phyloP scores from a whole-genome alignment of 257 asterid genomes.

The Rhazya stricta region DNA sequence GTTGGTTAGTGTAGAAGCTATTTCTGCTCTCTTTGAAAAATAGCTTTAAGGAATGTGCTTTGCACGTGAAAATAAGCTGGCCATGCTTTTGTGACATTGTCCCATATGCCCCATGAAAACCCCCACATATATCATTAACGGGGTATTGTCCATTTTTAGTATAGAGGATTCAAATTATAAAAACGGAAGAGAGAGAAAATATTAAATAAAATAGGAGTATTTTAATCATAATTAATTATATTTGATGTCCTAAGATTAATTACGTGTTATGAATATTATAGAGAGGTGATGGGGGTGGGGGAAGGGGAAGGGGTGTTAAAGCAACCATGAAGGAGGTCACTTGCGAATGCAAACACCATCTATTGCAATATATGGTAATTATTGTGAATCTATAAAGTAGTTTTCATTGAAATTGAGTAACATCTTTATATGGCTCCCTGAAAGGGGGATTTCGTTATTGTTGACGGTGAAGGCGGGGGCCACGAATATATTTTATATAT shows the following conservation, averaged over 20 bases:
- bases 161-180: no score
- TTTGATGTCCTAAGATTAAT: no score
- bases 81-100: background rate
- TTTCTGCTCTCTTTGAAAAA: constrained; percentile 19
- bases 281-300: no score
- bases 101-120: background rate
- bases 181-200: no score
- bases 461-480: constrained; percentile 22
- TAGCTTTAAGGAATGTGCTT: constrained; percentile 21
- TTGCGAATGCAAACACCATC: constrained; percentile 17
- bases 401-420: constrained; percentile 16
- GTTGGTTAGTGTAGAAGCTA: constrained; percentile 29
- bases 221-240: no score
- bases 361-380: constrained; percentile 32
- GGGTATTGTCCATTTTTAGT: no score
- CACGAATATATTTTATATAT: no score
- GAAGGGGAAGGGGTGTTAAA: no score
- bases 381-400: constrained; percentile 25
- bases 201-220: no score
- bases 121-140: no score
- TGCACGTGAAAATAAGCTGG: constrained; percentile 55
- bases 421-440: constrained; percentile 23
- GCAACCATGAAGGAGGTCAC: constrained; percentile 4
- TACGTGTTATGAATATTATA: no score
- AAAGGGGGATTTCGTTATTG: constrained; percentile 17